Evolutionary conservation across 257 asterid genomes (phyloP), one percentile per base, ranked within the genome.

Genomic region (Agastache rugosa): DNA sequence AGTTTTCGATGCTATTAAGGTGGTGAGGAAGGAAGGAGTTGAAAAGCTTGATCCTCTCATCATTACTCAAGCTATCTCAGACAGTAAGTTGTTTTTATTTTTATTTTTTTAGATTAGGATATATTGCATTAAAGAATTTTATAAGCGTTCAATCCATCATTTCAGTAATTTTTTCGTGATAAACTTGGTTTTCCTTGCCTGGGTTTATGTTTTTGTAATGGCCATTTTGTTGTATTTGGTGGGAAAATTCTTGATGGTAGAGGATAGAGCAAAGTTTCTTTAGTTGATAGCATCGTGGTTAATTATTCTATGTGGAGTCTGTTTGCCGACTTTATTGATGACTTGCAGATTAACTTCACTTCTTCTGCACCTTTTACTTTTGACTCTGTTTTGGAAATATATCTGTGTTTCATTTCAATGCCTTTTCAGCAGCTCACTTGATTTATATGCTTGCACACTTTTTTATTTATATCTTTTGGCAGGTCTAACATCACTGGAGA

Each of bases 41-140:
- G 87, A 87, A 76, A 63, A 82, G 63, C 17, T 75, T 73, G 88
- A 91, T 68, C 96, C 97, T 37, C 53, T 81, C 63, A 81, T 91
- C 74, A 78, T 93, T 17, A 88, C 96, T 77, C 96, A 88, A 79
- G 90, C 88, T 80, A 85, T 88, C 56, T 74, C 86, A 16, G 87
- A 86, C 50, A 79, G 97, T 91, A 88, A 81, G 16, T 81, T 31
- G 19, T 34, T 17, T 11, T 78, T 41, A 4, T 25, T 29, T 16
- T 60, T 62, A 15, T 16, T 69, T 29, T 16, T n/a, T 48, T 34
- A 63, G 3, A 17, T 64, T 50, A 12, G 16, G 53, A n/a, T 68
- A 59, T 31, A 45, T 60, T 20, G 45, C 22, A 27, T 35, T 63
- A 48, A 25, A 19, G 53, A 45, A 50, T 56, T 48, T 31, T 58